Percentiles rank a stretch among this genome's conserved stretches.
These are phyloP conservation scores for Aspergillus niger DNA, from an alignment of 2,329 filamentous ascomycete genomes.

Conservation along the genomic window DNA sequence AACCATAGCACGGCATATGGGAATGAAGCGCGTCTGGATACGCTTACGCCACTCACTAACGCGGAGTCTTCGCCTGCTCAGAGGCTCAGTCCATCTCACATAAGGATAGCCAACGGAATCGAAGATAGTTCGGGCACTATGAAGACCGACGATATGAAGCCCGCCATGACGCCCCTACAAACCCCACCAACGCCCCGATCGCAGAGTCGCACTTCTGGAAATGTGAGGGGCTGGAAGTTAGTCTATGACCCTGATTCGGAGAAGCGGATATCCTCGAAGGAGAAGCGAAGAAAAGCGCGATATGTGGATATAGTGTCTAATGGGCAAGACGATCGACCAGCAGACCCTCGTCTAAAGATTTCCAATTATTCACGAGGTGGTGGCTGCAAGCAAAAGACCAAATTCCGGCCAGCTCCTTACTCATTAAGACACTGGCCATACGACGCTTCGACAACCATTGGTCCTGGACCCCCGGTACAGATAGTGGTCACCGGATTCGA, in stretches of 20 bases:
- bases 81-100: slow-evolving; percentile 58
- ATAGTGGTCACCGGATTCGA: slow-evolving; percentile 97
- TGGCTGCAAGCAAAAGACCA: slow-evolving; percentile 66
- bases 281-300: slow-evolving; percentile 55
- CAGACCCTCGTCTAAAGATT: slow-evolving; percentile 78
- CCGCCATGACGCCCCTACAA: slow-evolving; percentile 44
- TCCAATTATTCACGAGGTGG: slow-evolving; percentile 62
- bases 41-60: slow-evolving; percentile 67
- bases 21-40: slow-evolving; percentile 55
- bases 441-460: slow-evolving; percentile 80
- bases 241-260: slow-evolving; percentile 67
- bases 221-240: slow-evolving; percentile 59
- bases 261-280: slow-evolving; percentile 57
- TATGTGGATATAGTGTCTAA: slow-evolving; percentile 54
- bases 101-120: slow-evolving; percentile 40
- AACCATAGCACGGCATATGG: slow-evolving; percentile 57
- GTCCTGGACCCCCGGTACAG: slow-evolving; percentile 84
- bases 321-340: slow-evolving; percentile 65
- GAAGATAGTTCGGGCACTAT: slow-evolving; percentile 31
- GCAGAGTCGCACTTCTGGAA: slow-evolving; percentile 54
- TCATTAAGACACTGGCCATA: slow-evolving; percentile 78
- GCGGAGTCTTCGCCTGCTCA: slow-evolving; percentile 64
- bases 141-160: slow-evolving; percentile 31
- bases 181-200: slow-evolving; percentile 49
- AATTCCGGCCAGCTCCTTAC: slow-evolving; percentile 76